Percentiles rank a stretch among this genome's conserved stretches.
Conservation (phyloP, 2,329 filamentous ascomycete genomes). For the Fusarium stilboides region DNA sequence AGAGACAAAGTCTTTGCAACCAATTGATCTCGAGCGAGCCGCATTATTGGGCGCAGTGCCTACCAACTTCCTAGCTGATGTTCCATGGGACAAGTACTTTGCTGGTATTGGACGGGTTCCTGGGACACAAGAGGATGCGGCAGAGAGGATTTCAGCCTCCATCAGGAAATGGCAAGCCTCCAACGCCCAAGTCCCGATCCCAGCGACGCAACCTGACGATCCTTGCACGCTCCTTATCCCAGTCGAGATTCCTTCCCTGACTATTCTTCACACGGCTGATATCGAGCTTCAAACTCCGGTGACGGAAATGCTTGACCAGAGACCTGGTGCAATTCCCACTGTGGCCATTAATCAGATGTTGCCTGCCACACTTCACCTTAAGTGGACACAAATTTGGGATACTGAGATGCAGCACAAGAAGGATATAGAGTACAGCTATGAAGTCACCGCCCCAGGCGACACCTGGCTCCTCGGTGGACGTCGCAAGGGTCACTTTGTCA, state of each 20-base stretch:
- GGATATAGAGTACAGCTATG: slow-evolving; percentile 84
- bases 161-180: slow-evolving; percentile 55
- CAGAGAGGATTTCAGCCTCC: slow-evolving; percentile 46
- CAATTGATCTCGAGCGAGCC: slow-evolving; percentile 69
- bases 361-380: slow-evolving; percentile 72
- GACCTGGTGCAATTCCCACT: slow-evolving; percentile 58
- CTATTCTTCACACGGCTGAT: slow-evolving; percentile 85
- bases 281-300: slow-evolving; percentile 66
- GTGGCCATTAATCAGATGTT: slow-evolving; percentile 76
- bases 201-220: slow-evolving; percentile 50
- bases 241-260: slow-evolving; percentile 88
- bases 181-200: slow-evolving; percentile 50
- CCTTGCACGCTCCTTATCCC: slow-evolving; percentile 83
- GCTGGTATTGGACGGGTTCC: slow-evolving; percentile 63
- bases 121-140: slow-evolving; percentile 54
- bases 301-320: slow-evolving; percentile 50
- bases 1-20: slow-evolving; percentile 62
- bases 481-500: slow-evolving; percentile 82
- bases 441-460: slow-evolving; percentile 80
- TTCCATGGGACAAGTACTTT: slow-evolving; percentile 67
- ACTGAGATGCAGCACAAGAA: slow-evolving; percentile 59
- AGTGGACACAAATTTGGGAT: slow-evolving; percentile 76
- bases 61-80: slow-evolving; percentile 62
- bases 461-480: slow-evolving; percentile 89
- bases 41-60: slow-evolving; percentile 67